These are phyloP conservation scores for Globisporangium alternatum DNA, from an alignment of 352 stramenopile species.

Conservation along the genomic window DNA sequence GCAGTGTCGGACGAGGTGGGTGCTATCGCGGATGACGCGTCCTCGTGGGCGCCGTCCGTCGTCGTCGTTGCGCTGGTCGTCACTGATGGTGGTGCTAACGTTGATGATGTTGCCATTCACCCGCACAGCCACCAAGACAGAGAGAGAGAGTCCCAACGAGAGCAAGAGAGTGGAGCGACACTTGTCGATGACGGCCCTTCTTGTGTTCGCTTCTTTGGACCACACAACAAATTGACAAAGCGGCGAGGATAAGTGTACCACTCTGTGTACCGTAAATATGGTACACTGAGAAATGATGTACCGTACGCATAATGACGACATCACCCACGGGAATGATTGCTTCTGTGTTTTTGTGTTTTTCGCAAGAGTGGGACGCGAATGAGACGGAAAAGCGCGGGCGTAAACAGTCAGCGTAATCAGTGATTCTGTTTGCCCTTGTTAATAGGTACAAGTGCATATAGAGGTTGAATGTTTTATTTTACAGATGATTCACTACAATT, in stretches of 20 bases:
- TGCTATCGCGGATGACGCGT: conserved; percentile 9
- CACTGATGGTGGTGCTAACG: background rate
- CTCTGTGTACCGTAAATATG: too few species aligned
- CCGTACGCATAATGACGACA: too few species aligned
- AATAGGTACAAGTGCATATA: background rate
- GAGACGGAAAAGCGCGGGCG: background rate
- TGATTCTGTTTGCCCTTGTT: background rate
- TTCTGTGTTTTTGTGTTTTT: too few species aligned
- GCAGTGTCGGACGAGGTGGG: conserved; percentile 1
- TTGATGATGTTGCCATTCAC: conserved; percentile 15
- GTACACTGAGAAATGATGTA: too few species aligned
- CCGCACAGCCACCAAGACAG: background rate
- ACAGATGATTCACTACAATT: too few species aligned
- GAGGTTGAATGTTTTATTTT: too few species aligned
- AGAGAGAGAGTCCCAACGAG: background rate
- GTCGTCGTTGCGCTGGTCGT: conserved; percentile 10
- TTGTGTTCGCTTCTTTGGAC: too few species aligned
- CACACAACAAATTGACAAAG: background rate
- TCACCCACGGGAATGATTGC: too few species aligned
- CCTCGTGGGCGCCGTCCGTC: background rate
- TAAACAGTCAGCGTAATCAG: background rate
- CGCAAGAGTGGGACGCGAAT: background rate
- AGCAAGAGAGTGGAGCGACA: background rate
- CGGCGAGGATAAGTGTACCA: background rate
- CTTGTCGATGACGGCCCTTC: too few species aligned